Percentiles rank a stretch among this genome's conserved stretches.
These are phyloP conservation scores for Halophytophthora polymorphica DNA, from an alignment of 352 stramenopile genomes.

Conservation along the genomic window DNA sequence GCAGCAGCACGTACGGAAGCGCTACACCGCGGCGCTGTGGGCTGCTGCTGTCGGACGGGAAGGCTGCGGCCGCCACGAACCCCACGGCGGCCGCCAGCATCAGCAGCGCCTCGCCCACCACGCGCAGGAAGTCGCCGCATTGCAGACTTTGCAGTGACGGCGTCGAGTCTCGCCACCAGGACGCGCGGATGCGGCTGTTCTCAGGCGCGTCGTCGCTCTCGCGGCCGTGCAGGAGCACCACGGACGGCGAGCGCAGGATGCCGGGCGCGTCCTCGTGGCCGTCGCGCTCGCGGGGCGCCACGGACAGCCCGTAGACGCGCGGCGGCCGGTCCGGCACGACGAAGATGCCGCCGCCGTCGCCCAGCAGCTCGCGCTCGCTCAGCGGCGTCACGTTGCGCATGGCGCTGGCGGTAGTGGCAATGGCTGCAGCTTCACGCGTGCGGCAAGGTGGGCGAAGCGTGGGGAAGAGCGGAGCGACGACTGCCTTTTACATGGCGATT, in stretches of 20 bases:
- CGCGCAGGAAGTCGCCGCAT: constrained; percentile 23
- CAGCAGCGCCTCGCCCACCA: constrained; percentile 32
- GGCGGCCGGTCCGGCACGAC: constrained; percentile 12
- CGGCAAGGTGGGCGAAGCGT: no score
- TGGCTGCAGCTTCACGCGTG: no score
- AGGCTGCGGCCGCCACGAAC: constrained; percentile 29
- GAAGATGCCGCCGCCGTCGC: constrained; percentile 33
- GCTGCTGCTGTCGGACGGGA: constrained; percentile 28
- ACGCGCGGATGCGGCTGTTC: constrained; percentile 16
- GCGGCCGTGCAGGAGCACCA: constrained; percentile 25
- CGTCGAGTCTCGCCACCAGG: constrained; percentile 33
- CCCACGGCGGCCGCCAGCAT: constrained; percentile 28
- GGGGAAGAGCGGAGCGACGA: no score
- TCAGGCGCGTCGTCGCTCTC: constrained; percentile 4
- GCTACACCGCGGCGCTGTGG: constrained; percentile 18
- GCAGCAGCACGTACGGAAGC: constrained; percentile 48
- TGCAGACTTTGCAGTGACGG: constrained; percentile 16
- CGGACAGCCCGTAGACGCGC: neutral
- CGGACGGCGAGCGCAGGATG: constrained; percentile 32
- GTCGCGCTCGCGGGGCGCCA: constrained; percentile 8
- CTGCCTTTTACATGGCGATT: no score
- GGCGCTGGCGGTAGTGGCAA: no score
- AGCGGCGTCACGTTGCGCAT: constrained; percentile 19
- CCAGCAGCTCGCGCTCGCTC: constrained; percentile 19
- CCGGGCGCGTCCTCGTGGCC: constrained; percentile 16